Conservation (phyloP, 768 basidiomycete species). For the Tricholomella constricta region DNA sequence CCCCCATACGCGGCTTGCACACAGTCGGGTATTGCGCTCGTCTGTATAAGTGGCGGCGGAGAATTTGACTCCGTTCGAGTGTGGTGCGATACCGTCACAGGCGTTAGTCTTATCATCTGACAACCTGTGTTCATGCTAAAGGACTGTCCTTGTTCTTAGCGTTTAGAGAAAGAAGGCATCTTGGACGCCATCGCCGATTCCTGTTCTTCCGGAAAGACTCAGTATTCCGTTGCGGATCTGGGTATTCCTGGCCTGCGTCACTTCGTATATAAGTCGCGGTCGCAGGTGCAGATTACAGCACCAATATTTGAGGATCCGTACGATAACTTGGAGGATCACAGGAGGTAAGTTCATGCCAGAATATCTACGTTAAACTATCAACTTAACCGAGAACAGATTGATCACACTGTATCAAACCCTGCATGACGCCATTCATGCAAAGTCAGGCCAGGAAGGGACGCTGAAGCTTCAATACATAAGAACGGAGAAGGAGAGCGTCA, state of each 20-base stretch:
- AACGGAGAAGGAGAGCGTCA: conserved; percentile 83
- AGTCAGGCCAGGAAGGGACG: conserved; percentile 77
- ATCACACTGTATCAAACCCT: conserved; percentile 85
- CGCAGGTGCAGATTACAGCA: conserved; percentile 85
- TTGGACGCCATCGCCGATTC: conserved; percentile 51
- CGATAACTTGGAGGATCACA: conserved; percentile 55
- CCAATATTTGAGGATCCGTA: conserved; percentile 91
- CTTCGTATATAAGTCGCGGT: conserved; percentile 91
- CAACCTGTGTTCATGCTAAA: too few relatives aligned
- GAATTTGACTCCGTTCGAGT: conserved; percentile 83
- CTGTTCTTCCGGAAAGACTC: conserved; percentile 50
- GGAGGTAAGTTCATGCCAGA: conserved; percentile 46
- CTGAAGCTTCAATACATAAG: conserved; percentile 87
- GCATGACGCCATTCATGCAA: conserved; percentile 88
- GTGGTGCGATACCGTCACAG: conserved; percentile 72
- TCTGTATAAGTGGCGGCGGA: conserved; percentile 79
- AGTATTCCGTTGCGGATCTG: conserved; percentile 72
- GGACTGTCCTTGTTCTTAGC: conserved; percentile 40
- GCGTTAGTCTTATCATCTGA: conserved; percentile 41
- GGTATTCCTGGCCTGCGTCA: conserved; percentile 91
- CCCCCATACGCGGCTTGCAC: background rate
- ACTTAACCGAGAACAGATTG: conserved; percentile 47
- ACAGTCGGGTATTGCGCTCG: conserved; percentile 57
- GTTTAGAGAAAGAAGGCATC: conserved; percentile 62
- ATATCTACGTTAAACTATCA: background rate